Percentiles rank a stretch among this genome's conserved stretches.
Evolutionary conservation across 306 rosid genomes (phyloP).

Genomic region (Gastrolobium bilobum): DNA sequence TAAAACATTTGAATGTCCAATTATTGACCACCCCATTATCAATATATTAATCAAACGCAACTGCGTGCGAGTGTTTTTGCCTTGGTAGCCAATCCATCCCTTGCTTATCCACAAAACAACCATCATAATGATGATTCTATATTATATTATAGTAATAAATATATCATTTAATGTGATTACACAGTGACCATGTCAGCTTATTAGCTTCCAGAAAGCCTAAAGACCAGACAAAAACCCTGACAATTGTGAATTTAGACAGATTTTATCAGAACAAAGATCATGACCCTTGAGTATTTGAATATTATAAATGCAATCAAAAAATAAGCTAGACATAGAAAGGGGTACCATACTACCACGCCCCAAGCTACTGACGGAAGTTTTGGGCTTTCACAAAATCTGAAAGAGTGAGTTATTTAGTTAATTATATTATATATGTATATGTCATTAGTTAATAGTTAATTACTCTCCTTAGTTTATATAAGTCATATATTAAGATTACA

Average conservation of each 20-base stretch:
- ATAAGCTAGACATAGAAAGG: not conserved
- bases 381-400: not conserved
- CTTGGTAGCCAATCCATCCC: constrained; percentile 66
- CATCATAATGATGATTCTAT: constrained; percentile 45
- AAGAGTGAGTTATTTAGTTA: not conserved
- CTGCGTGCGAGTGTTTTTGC: constrained; percentile 54
- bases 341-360: not conserved
- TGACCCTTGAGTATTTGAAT: not conserved
- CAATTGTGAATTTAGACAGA: not conserved
- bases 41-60: constrained; percentile 52
- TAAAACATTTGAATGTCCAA: constrained; percentile 38
- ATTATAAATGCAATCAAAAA: not conserved
- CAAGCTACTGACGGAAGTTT: not conserved
- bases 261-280: not conserved
- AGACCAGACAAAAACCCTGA: not conserved
- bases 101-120: constrained; percentile 71
- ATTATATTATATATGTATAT: too few relatives aligned
- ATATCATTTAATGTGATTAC: constrained; percentile 4
- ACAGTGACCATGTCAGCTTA: constrained; percentile 22
- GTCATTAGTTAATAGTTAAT: not conserved
- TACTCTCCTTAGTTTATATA: not conserved
- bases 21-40: constrained; percentile 48
- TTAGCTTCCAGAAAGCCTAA: not conserved
- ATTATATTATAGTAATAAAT: constrained; percentile 6
- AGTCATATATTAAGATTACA: not conserved